A percentile compares a stretch with the other conserved stretches of the same genome.
Conservation (phyloP, 1,139 yeast species). For the Kodamaea suecica region DNA sequence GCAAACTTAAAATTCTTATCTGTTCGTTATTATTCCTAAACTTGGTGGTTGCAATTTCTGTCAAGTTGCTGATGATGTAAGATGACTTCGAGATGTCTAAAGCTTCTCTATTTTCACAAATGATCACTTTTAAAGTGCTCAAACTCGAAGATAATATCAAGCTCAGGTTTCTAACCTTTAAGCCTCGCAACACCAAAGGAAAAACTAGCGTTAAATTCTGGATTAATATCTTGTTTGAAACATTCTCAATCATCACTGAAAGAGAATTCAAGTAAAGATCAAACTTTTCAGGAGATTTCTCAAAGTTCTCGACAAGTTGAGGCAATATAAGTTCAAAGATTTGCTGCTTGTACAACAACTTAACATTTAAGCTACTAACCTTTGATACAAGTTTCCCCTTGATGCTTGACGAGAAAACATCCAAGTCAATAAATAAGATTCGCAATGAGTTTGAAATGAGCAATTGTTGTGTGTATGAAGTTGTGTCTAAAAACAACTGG, state of each 20-base stretch:
- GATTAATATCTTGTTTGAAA: slow-evolving; percentile 57
- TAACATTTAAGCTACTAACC: slow-evolving; percentile 55
- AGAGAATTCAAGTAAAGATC: slow-evolving; percentile 59
- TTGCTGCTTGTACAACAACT: slow-evolving; percentile 74
- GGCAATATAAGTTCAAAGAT: slow-evolving; percentile 60
- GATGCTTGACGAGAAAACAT: slow-evolving; percentile 42
- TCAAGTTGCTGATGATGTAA: slow-evolving; percentile 54
- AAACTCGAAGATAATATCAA: slow-evolving; percentile 59
- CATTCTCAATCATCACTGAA: slow-evolving; percentile 62
- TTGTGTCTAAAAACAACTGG: slow-evolving; percentile 10
- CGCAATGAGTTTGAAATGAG: slow-evolving; percentile 55
- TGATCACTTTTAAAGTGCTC: slow-evolving; percentile 49
- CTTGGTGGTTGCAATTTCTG: slow-evolving; percentile 32
- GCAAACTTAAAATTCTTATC: slow-evolving; percentile 57
- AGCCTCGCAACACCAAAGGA: slow-evolving; percentile 69
- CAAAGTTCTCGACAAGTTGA: slow-evolving; percentile 39
- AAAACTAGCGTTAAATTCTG: slow-evolving; percentile 61
- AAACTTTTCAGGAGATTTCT: slow-evolving; percentile 15
- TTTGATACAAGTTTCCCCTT: slow-evolving; percentile 36
- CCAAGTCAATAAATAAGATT: slow-evolving; percentile 62
- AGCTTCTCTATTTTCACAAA: slow-evolving; percentile 32
- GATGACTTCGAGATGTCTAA: slow-evolving; percentile 51
- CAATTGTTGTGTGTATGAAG: slow-evolving; percentile 6
- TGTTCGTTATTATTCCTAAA: slow-evolving; percentile 28
- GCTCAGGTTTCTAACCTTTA: slow-evolving; percentile 41